phyloP scores from a whole-genome alignment of 371 early-diverging fungal species.

The Apophysomyces elegans region DNA sequence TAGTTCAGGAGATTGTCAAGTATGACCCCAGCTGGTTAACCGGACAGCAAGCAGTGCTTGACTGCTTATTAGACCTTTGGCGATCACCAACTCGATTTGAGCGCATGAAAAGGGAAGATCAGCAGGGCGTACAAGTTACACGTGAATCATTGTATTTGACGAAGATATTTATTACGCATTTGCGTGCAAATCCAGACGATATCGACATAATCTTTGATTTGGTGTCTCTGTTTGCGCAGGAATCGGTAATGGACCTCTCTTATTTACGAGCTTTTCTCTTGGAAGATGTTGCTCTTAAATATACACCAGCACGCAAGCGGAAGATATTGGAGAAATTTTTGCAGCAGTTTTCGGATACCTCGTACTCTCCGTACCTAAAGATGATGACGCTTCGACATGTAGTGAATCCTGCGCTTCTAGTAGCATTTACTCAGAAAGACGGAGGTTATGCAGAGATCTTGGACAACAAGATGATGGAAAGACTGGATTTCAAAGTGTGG shows the following conservation, averaged over 20 bases:
- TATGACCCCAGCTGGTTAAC: slow-evolving; percentile 69
- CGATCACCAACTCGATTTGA: slow-evolving; percentile 55
- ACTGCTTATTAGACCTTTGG: slow-evolving; percentile 63
- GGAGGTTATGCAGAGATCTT: slow-evolving; percentile 60
- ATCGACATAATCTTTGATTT: slow-evolving; percentile 78
- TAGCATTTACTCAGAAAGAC: slow-evolving; percentile 56
- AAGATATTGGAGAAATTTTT: slow-evolving; percentile 74
- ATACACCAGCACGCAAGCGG: slow-evolving; percentile 60
- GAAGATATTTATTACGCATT: slow-evolving; percentile 74
- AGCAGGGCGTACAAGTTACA: slow-evolving; percentile 49
- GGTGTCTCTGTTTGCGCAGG: slow-evolving; percentile 74
- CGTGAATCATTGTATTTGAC: slow-evolving; percentile 65
- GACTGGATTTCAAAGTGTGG: slow-evolving; percentile 76
- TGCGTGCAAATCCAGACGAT: slow-evolving; percentile 64
- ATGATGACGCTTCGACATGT: slow-evolving; percentile 74
- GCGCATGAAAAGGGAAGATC: slow-evolving; percentile 57
- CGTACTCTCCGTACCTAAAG: slow-evolving; percentile 55
- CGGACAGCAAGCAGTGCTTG: slow-evolving; percentile 49
- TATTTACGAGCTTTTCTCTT: slow-evolving; percentile 75
- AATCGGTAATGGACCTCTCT: slow-evolving; percentile 72
- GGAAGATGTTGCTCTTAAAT: slow-evolving; percentile 68
- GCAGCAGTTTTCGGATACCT: slow-evolving; percentile 54
- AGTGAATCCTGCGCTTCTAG: slow-evolving; percentile 81
- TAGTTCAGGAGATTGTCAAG: slow-evolving; percentile 63
- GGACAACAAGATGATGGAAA: slow-evolving; percentile 68